Conservation (phyloP, 495 filamentous ascomycete species). For the Oleoguttula mirabilis region DNA sequence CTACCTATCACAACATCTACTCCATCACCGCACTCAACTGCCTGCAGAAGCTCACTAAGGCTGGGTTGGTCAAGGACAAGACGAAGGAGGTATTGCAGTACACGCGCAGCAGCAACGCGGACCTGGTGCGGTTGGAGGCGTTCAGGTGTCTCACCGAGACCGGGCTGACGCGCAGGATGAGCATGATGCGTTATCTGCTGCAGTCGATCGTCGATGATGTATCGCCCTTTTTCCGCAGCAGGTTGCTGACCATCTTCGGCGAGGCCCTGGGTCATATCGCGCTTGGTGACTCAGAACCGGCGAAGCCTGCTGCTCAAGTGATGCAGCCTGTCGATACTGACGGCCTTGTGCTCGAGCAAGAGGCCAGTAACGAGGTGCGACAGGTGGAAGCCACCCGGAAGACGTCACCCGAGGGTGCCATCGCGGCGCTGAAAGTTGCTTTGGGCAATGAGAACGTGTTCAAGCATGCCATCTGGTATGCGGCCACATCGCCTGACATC, state of each 20-base stretch:
- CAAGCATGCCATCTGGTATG: conserved; percentile 63
- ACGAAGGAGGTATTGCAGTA: conserved; percentile 67
- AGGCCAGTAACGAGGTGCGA: conserved; percentile 53
- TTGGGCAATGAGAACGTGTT: conserved; percentile 49
- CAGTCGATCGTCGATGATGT: conserved; percentile 60
- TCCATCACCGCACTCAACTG: conserved; percentile 73
- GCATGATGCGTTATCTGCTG: conserved; percentile 58
- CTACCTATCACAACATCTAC: conserved; percentile 83
- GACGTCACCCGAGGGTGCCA: conserved; percentile 62
- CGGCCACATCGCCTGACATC: conserved; percentile 56
- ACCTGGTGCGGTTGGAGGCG: conserved; percentile 68
- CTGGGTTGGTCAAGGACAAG: conserved; percentile 48
- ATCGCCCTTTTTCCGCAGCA: conserved; percentile 66
- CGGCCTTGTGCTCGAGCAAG: conserved; percentile 67
- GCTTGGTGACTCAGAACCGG: conserved; percentile 46
- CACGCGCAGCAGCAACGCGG: conserved; percentile 61
- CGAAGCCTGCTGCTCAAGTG: conserved; percentile 18
- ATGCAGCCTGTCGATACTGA: conserved; percentile 36
- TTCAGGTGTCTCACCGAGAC: conserved; percentile 72
- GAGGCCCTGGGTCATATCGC: conserved; percentile 68
- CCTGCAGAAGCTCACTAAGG: conserved; percentile 60
- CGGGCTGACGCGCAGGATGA: conserved; percentile 50
- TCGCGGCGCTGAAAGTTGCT: conserved; percentile 62
- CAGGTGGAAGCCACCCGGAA: conserved; percentile 36
- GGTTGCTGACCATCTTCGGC: conserved; percentile 54